Evolutionary conservation across 805 yeast species (phyloP).

Genomic region (Phaffomyces antillensis): DNA sequence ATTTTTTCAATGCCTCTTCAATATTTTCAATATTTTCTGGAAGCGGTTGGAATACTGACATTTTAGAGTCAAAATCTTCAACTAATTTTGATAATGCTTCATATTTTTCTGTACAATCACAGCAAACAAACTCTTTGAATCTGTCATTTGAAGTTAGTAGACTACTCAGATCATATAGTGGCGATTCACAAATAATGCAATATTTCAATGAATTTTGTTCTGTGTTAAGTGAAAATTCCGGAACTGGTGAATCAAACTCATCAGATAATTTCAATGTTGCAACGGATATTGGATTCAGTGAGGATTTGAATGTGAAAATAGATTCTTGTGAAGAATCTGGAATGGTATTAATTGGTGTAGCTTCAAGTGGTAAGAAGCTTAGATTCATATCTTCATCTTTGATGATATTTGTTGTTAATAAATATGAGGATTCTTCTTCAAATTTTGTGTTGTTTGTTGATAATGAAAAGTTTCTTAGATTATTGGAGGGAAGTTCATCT

Average conservation of each 20-base stretch:
- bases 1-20: slow-evolving; percentile 14
- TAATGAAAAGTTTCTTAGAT: background rate
- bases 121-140: slow-evolving; percentile 51
- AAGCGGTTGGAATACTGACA: slow-evolving; percentile 8
- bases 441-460: slow-evolving; percentile 3
- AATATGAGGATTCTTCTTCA: slow-evolving; percentile 1
- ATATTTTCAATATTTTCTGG: slow-evolving; percentile 17
- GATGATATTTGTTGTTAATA: slow-evolving; percentile 1
- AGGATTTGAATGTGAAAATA: background rate
- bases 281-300: slow-evolving; percentile 4
- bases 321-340: slow-evolving; percentile 1
- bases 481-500: background rate
- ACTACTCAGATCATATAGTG: slow-evolving; percentile 54
- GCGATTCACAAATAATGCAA: slow-evolving; percentile 66
- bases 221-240: slow-evolving; percentile 7
- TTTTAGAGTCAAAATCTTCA: slow-evolving; percentile 31
- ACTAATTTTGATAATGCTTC: slow-evolving; percentile 39
- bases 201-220: slow-evolving; percentile 22
- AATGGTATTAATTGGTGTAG: slow-evolving; percentile 4
- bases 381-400: background rate
- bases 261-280: slow-evolving; percentile 16
- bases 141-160: slow-evolving; percentile 22
- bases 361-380: background rate
- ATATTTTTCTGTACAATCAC: slow-evolving; percentile 51
- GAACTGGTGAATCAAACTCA: slow-evolving; percentile 4